Evolutionary conservation across 768 basidiomycete species (phyloP).

Genomic region (Lactifluus pinguis): DNA sequence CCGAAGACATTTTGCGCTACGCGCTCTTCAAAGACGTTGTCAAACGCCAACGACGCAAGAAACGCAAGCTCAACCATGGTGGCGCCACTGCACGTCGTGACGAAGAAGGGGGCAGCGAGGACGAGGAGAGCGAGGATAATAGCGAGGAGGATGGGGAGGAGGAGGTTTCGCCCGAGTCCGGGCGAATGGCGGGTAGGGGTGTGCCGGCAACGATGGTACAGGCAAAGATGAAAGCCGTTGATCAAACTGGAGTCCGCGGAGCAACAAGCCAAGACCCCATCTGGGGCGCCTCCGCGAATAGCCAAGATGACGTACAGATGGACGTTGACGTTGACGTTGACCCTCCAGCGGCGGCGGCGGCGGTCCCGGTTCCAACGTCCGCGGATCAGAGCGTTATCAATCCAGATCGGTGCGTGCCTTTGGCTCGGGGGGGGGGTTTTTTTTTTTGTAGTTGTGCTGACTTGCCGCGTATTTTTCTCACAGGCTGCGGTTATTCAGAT

Average conservation of each 20-base stretch:
- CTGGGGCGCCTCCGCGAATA: constrained; percentile 49
- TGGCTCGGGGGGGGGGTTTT: background rate
- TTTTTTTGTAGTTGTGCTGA: no score
- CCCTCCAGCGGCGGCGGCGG: constrained; percentile 26
- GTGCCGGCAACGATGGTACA: constrained; percentile 17
- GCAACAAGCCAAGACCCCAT: constrained; percentile 42
- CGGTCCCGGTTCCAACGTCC: constrained; percentile 26
- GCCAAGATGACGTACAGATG: constrained; percentile 54
- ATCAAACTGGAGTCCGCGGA: constrained; percentile 19
- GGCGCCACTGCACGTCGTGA: constrained; percentile 31
- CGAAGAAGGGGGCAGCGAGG: constrained; percentile 22
- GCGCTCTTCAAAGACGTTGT: constrained; percentile 97
- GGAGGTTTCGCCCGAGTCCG: constrained; percentile 33
- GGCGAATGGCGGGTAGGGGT: constrained; percentile 47
- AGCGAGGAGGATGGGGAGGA: constrained; percentile 35
- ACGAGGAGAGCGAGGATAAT: constrained; percentile 46
- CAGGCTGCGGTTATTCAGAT: constrained; percentile 75
- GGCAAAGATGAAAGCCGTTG: constrained; percentile 13
- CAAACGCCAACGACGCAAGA: constrained; percentile 71
- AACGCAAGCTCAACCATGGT: constrained; percentile 75
- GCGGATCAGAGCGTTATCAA: constrained; percentile 36
- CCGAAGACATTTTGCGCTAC: constrained; percentile 93
- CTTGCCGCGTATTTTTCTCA: constrained; percentile 1
- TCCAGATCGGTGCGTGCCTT: constrained; percentile 48
- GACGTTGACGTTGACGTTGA: constrained; percentile 41